These are phyloP conservation scores for Paramecium sonneborni DNA, from an alignment of 73 alveolate species.

Conservation along the genomic window DNA sequence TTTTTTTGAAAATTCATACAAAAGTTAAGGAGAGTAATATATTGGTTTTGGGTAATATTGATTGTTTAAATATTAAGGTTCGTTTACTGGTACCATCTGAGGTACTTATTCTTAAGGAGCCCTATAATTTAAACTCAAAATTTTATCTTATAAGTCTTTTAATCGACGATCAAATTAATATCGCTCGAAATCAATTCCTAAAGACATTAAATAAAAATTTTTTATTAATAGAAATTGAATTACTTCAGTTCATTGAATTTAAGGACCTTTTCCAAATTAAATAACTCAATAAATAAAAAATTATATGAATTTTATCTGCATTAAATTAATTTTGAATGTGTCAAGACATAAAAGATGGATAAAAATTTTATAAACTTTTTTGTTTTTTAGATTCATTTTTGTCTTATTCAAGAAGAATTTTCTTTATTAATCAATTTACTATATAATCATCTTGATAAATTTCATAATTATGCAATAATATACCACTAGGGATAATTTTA, in stretches of 20 bases:
- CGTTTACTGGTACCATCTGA: neutral
- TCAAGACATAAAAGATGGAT: too few species aligned
- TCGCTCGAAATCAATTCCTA: conserved; percentile 41
- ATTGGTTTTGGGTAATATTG: neutral
- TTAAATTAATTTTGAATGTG: too few species aligned
- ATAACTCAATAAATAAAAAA: neutral
- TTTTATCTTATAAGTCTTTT: neutral
- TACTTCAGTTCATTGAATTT: neutral
- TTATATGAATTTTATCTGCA: too few species aligned
- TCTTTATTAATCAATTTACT: too few species aligned
- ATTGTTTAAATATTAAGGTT: neutral
- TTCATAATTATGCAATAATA: too few species aligned
- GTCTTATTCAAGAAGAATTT: too few species aligned
- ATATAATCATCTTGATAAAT: too few species aligned
- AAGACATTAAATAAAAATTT: neutral
- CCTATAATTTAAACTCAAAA: neutral
- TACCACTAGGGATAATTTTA: too few species aligned
- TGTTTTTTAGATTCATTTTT: too few species aligned
- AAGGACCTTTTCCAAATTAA: neutral
- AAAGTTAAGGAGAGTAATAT: neutral
- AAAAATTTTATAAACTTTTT: too few species aligned
- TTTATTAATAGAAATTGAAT: neutral
- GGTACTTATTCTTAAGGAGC: neutral
- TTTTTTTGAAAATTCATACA: neutral
- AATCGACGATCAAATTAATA: conserved; percentile 17